A percentile compares a stretch with the other conserved stretches of the same genome.
Evolutionary conservation across 1,284 basidiomycete species (phyloP).

Genomic region (Marasmius tenuissimus): DNA sequence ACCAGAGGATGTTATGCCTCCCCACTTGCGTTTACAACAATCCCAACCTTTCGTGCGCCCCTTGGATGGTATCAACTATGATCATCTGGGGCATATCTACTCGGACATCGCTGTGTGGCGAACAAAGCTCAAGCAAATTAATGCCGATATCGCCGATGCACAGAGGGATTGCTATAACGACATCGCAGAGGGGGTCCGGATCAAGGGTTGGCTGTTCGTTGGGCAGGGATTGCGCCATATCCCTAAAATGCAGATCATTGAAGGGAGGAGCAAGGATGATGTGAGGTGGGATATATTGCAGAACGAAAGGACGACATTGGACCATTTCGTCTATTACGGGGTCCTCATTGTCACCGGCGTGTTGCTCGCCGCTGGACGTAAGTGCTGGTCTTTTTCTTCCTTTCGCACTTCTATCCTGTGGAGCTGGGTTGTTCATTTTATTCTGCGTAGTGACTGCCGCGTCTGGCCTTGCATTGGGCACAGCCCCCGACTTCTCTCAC

Average conservation of each 20-base stretch:
- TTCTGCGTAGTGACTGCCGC: slow-evolving; percentile 59
- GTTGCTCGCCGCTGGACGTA: slow-evolving; percentile 59
- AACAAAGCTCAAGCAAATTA: slow-evolving; percentile 68
- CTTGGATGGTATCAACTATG: slow-evolving; percentile 64
- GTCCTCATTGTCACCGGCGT: slow-evolving; percentile 49
- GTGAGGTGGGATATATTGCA: slow-evolving; percentile 78
- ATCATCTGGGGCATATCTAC: slow-evolving; percentile 64
- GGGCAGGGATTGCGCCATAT: slow-evolving; percentile 66
- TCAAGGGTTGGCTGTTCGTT: slow-evolving; percentile 77
- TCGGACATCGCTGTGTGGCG: slow-evolving; percentile 68
- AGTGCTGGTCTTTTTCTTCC: slow-evolving; percentile 32
- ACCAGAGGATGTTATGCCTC: slow-evolving; percentile 47
- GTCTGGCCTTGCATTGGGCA: slow-evolving; percentile 62
- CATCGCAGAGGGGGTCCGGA: slow-evolving; percentile 64
- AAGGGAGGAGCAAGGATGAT: slow-evolving; percentile 78
- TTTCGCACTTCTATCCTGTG: background rate
- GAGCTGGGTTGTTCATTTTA: background rate
- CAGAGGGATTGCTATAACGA: slow-evolving; percentile 67
- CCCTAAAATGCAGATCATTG: slow-evolving; percentile 66
- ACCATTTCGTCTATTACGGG: slow-evolving; percentile 52
- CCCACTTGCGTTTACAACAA: slow-evolving; percentile 68
- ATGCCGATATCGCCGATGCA: slow-evolving; percentile 62
- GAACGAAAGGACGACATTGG: slow-evolving; percentile 46
- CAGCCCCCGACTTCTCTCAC: slow-evolving; percentile 70
- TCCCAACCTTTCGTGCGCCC: slow-evolving; percentile 72